phyloP scores from a whole-genome alignment of 441 rosid genomes.

The Rhodomyrtus psidioides region DNA sequence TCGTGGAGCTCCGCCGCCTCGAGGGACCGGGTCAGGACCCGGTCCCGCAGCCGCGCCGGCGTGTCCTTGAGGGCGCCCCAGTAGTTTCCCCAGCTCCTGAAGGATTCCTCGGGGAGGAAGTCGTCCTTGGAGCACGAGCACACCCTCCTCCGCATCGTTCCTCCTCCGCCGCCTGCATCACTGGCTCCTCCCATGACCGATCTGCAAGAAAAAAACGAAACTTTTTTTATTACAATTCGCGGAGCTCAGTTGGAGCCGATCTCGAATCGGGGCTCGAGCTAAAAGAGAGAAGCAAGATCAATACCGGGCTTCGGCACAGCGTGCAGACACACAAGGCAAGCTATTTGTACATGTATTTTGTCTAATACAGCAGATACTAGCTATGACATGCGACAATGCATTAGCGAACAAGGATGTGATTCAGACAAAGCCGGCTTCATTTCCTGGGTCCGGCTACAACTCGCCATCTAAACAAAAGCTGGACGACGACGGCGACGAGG shows the following conservation, averaged over 20 bases:
- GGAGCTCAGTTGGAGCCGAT: neutral
- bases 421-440: neutral
- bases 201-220: neutral
- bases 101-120: conserved; percentile 82
- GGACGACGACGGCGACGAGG: neutral
- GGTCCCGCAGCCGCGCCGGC: conserved; percentile 49
- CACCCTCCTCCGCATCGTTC: conserved; percentile 28
- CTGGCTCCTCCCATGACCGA: neutral
- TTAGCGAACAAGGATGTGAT: neutral
- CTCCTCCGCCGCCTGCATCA: conserved; percentile 11
- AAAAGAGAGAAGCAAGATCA: neutral
- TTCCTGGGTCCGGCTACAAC: neutral
- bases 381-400: neutral
- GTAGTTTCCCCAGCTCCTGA: conserved; percentile 51
- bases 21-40: conserved; percentile 50
- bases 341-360: neutral
- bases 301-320: neutral
- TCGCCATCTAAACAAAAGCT: neutral
- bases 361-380: neutral
- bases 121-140: conserved; percentile 68
- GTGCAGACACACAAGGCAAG: neutral
- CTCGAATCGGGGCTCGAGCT: neutral
- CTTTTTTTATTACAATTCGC: neutral
- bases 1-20: conserved; percentile 68
- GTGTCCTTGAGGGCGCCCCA: conserved; percentile 44